These are phyloP conservation scores for Aspergillus sp. DNA, from an alignment of 2,329 filamentous ascomycete species.

Conservation along the genomic window DNA sequence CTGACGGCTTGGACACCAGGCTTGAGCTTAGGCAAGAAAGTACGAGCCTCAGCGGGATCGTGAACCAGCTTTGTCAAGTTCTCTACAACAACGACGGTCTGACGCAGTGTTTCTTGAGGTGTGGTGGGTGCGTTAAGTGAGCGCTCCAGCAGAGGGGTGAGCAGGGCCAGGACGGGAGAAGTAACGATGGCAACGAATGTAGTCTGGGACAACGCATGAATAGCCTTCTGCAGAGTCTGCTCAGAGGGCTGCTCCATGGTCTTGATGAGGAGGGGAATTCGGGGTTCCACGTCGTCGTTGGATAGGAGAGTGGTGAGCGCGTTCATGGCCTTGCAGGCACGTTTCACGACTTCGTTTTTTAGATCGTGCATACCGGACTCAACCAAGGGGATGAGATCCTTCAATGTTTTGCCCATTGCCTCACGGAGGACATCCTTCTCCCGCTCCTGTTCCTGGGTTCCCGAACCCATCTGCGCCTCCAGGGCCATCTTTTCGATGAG, in stretches of 20 bases:
- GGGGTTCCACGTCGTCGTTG: conserved; percentile 93
- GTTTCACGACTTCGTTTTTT: conserved; percentile 80
- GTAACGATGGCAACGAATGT: conserved; percentile 98
- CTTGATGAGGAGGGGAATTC: conserved; percentile 88
- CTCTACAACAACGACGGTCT: conserved; percentile 94
- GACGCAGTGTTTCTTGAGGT: conserved; percentile 88
- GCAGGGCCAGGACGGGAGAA: conserved; percentile 87
- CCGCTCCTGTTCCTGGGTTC: conserved; percentile 78
- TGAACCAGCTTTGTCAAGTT: conserved; percentile 98
- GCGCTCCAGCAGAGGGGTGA: conserved; percentile 92
- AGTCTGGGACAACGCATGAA: conserved; percentile 93
- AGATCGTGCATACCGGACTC: conserved; percentile 96
- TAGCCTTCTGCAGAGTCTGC: conserved; percentile 88
- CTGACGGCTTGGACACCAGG: conserved; percentile 89
- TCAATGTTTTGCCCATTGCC: conserved; percentile 77
- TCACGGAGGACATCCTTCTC: conserved; percentile 89
- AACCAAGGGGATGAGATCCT: conserved; percentile 83
- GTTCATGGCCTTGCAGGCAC: conserved; percentile 88
- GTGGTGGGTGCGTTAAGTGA: conserved; percentile 90
- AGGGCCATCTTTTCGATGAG: conserved; percentile 91
- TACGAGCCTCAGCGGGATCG: conserved; percentile 88
- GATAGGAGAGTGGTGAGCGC: conserved; percentile 84
- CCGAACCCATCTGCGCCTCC: conserved; percentile 83
- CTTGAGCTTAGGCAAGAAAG: conserved; percentile 90
- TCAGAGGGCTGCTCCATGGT: conserved; percentile 93